These are phyloP conservation scores for Cucurbita argyrosperma DNA, from an alignment of 306 rosid species.

Conservation along the genomic window DNA sequence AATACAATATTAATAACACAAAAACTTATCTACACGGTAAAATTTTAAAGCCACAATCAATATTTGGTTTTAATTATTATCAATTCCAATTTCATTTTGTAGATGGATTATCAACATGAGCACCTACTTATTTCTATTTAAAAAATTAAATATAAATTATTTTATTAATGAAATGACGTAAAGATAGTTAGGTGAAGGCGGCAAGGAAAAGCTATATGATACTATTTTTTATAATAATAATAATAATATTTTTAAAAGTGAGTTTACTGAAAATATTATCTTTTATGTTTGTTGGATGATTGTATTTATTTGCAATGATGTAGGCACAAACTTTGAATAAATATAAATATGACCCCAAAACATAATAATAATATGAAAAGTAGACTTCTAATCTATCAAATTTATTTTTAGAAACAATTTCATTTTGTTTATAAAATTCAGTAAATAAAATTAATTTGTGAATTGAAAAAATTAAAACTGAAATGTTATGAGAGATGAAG, in stretches of 20 bases:
- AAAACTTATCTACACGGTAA: neutral
- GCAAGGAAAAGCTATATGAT: neutral
- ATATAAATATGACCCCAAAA: neutral
- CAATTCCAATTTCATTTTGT: no score
- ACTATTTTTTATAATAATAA: neutral
- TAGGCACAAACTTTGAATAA: neutral
- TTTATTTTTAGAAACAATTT: neutral
- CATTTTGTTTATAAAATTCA: neutral
- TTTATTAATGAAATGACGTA: neutral
- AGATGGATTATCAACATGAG: no score
- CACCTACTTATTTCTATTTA: neutral
- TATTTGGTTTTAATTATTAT: neutral
- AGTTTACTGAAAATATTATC: neutral
- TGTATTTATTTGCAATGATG: neutral
- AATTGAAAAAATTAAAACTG: neutral
- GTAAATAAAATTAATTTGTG: neutral
- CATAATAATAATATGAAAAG: neutral
- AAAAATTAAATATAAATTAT: neutral
- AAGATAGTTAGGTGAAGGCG: neutral
- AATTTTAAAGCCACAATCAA: neutral
- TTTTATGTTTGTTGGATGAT: neutral
- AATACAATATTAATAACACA: neutral
- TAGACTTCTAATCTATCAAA: neutral
- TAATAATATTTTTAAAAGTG: neutral
- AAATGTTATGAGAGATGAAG: neutral